A percentile compares a stretch with the other conserved stretches of the same genome.
These are phyloP conservation scores for Colletotrichum gigasporum DNA, from an alignment of 2,329 filamentous ascomycete species.

Conservation along the genomic window DNA sequence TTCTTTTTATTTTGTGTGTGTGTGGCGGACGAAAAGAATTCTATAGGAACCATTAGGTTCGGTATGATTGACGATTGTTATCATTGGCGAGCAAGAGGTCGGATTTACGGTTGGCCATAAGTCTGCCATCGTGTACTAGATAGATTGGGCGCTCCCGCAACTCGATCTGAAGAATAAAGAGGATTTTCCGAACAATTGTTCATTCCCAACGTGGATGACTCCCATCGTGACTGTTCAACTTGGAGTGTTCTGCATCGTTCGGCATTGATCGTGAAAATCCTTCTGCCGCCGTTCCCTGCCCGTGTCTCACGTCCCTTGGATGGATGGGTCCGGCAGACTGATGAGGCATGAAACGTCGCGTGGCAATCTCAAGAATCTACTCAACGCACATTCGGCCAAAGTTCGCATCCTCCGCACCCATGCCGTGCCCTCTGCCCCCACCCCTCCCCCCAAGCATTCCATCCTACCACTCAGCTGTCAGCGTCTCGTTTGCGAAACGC, in stretches of 20 bases:
- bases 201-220: background rate
- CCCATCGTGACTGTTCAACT: too few species aligned
- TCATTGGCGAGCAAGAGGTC: slow-evolving; percentile 18
- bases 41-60: slow-evolving; percentile 25
- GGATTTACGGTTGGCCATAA: slow-evolving; percentile 1
- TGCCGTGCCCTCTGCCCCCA: background rate
- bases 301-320: background rate
- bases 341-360: slow-evolving; percentile 28
- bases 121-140: slow-evolving; percentile 27
- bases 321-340: background rate
- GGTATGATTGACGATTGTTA: slow-evolving; percentile 30
- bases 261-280: background rate
- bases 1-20: background rate
- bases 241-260: too few species aligned
- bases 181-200: background rate
- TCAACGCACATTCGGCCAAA: background rate
- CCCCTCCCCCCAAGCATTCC: background rate
- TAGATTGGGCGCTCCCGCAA: slow-evolving; percentile 22
- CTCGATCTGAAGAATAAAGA: slow-evolving; percentile 24
- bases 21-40: slow-evolving; percentile 26
- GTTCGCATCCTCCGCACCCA: too few species aligned
- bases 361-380: background rate
- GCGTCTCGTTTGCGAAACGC: background rate
- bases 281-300: background rate
- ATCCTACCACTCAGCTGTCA: background rate